Percentiles rank a stretch among this genome's conserved stretches.
Conservation (phyloP, 768 basidiomycete species). For the Artomyces pyxidatus region DNA sequence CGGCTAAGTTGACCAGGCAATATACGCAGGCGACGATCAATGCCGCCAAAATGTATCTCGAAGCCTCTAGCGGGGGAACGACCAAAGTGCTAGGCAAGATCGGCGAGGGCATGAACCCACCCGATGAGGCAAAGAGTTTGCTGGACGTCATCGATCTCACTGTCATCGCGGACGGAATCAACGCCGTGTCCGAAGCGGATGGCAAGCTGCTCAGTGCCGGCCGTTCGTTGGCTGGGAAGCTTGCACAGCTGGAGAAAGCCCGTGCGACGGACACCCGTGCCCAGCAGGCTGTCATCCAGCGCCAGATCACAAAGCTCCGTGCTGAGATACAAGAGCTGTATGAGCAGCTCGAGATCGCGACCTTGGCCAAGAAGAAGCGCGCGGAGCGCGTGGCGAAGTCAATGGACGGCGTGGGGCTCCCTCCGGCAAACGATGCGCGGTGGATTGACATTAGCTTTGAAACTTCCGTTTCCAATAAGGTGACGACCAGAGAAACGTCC, state of each 20-base stretch:
- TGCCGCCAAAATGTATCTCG: slow-evolving; percentile 20
- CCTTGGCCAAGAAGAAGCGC: not conserved
- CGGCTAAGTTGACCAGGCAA: slow-evolving; percentile 12
- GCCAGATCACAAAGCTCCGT: not conserved
- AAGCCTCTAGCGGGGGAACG: not conserved
- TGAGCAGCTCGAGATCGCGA: not conserved
- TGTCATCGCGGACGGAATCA: not conserved
- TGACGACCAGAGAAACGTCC: not conserved
- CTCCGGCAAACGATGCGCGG: not conserved
- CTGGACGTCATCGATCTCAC: not conserved
- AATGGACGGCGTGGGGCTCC: not conserved
- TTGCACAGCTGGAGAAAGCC: not conserved
- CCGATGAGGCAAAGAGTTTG: not conserved
- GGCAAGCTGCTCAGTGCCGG: not conserved
- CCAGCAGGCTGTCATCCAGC: not conserved
- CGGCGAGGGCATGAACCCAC: not conserved
- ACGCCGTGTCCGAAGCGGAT: not conserved
- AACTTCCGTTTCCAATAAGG: not conserved
- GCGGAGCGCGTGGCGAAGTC: not conserved
- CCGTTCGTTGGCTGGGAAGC: not conserved
- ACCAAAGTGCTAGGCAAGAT: not conserved
- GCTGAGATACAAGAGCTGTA: not conserved
- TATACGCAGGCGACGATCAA: slow-evolving; percentile 20
- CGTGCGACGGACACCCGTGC: not conserved
- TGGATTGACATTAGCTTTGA: not conserved